Base-by-base conservation (phyloP, 768 basidiomycete genomes). In the Lactarius trivialis region DNA sequence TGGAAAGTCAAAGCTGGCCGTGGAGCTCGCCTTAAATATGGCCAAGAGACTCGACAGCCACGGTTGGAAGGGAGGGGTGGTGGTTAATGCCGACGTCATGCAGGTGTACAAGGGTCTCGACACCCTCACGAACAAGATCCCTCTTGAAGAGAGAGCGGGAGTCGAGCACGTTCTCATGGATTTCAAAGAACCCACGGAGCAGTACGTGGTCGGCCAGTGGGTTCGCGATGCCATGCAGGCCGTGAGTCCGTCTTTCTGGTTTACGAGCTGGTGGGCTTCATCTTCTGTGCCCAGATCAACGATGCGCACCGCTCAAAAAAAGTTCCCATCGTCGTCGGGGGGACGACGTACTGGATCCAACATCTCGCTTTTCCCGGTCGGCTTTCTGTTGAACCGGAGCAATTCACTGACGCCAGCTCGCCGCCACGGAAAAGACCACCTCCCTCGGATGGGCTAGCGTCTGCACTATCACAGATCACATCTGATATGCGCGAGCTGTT, bases 71-170 rank as follows among this genome's bases (percentile, higher is more conserved):
- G 83, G 85, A 14, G 87, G 85, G 8, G 84, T 85, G 70, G 81
- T 98, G 67, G 86, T 99, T 71, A 98, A 98, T 71, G 92, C 95
- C 11, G 97, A 99, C 74, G 85, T 96, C 14, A 98, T 99, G 96
- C 97, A 99, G 73, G 86, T 93, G 14, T 98, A 98, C 73, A 78
- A 79, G 19, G 96, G 96, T 0, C 81, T 98, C 73, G 89, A 97
- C 73, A 77, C 95, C 55, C 86, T 98, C 69, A 98, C 96, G 30
- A 98, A 98, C 75, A 98, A 99, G 76, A 81, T 94, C 17, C 83
- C 94, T 1, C 69, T 77, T 14, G 75, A 79, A 32, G 94, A 99
- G 74, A 85, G 79, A 70, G 78, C 82, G 53, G 93, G 91, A 4
- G 78, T 99, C 21, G 86, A 88, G 24, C 97, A 99, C 76, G 85